phyloP scores from a whole-genome alignment of 305 asterid species.

The Plantago coronopus region DNA sequence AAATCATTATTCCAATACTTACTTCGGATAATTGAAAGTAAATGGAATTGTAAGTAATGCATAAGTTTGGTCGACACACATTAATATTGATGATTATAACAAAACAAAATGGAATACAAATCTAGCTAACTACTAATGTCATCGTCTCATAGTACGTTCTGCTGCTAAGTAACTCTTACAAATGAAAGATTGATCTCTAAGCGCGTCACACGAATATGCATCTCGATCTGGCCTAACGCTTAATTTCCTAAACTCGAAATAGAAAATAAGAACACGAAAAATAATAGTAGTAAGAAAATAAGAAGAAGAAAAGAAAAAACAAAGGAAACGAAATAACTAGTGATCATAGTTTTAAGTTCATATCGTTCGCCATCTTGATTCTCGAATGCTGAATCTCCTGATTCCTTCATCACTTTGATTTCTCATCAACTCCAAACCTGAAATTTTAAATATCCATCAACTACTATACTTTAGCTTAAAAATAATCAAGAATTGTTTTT shows the following conservation, averaged over 20 bases:
- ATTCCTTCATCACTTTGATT: conserved; percentile 43
- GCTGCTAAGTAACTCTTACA: conserved; percentile 23
- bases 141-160: conserved; percentile 20
- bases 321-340: neutral
- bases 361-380: conserved; percentile 30
- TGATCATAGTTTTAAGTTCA: neutral
- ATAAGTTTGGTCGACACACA: conserved; percentile 3
- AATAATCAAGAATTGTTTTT: neutral
- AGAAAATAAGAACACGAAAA: conserved; percentile 18
- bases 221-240: conserved; percentile 32
- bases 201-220: conserved; percentile 30
- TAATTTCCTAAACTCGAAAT: conserved; percentile 31
- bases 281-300: conserved; percentile 14
- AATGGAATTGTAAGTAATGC: no score
- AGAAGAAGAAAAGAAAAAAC: neutral
- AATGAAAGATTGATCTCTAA: conserved; percentile 33
- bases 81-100: conserved; percentile 29
- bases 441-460: conserved; percentile 16
- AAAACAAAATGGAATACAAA: conserved; percentile 38
- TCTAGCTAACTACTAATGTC: neutral
- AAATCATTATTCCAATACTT: no score
- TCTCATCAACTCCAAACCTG: conserved; percentile 28
- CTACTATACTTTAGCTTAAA: no score
- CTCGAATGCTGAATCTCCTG: conserved; percentile 18
- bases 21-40: no score